Evolutionary conservation across 345 rosid genomes (phyloP).

Genomic region (Litchi chinensis): DNA sequence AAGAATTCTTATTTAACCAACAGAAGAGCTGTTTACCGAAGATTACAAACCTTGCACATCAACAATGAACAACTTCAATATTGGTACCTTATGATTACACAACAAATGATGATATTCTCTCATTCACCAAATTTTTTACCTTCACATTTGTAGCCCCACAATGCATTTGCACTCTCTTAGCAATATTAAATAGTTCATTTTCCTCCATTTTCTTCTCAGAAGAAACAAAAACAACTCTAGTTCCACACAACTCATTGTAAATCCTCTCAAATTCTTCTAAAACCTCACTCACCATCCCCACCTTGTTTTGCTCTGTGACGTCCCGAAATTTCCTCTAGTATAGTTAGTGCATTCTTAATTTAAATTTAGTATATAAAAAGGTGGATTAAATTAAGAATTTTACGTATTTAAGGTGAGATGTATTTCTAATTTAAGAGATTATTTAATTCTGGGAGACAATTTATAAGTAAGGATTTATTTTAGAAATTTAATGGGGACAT

Average conservation of each 20-base stretch:
- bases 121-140: slow-evolving; percentile 33
- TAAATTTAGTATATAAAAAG: no score
- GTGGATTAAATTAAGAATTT: no score
- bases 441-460: no score
- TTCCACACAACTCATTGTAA: slow-evolving; percentile 41
- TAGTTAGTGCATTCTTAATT: no score
- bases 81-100: not conserved
- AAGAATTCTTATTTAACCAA: not conserved
- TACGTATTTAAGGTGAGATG: no score
- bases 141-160: slow-evolving; percentile 39
- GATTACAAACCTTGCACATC: not conserved
- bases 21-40: not conserved
- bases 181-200: slow-evolving; percentile 30
- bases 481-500: no score
- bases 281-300: slow-evolving; percentile 50
- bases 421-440: no score
- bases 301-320: no score
- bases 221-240: slow-evolving; percentile 27
- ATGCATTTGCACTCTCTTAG: slow-evolving; percentile 25
- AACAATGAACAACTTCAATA: not conserved
- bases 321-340: no score
- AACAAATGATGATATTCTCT: slow-evolving; percentile 9
- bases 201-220: slow-evolving; percentile 34
- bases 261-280: slow-evolving; percentile 67
- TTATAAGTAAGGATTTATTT: no score